Evolutionary conservation across 2,329 filamentous ascomycete species (phyloP).

Genomic region (Calonectria pauciramosa): DNA sequence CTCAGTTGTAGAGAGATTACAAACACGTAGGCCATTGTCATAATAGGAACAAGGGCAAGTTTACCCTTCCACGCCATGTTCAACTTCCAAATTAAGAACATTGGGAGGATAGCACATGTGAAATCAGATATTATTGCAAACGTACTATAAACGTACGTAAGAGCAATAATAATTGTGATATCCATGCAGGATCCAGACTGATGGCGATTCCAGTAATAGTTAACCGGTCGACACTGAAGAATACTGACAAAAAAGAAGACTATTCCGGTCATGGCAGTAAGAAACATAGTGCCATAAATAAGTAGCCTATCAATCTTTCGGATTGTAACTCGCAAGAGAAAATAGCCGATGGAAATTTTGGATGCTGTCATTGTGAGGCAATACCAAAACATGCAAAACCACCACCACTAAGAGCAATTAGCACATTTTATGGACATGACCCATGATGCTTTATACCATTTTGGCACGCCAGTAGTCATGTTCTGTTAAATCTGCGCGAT

Average conservation of each 20-base stretch:
- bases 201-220: conserved; percentile 56
- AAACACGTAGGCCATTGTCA: conserved; percentile 69
- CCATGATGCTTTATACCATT: conserved; percentile 44
- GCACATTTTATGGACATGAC: background rate
- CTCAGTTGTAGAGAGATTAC: conserved; percentile 26
- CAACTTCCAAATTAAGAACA: conserved; percentile 67
- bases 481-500: conserved; percentile 48
- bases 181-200: conserved; percentile 54
- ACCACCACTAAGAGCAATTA: conserved; percentile 49
- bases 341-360: conserved; percentile 59
- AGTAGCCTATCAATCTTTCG: conserved; percentile 51
- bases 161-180: conserved; percentile 61
- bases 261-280: conserved; percentile 53
- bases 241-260: conserved; percentile 58
- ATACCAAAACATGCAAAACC: conserved; percentile 56
- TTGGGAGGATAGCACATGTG: conserved; percentile 64
- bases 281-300: conserved; percentile 52
- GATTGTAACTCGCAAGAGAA: conserved; percentile 57
- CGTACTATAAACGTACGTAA: conserved; percentile 67
- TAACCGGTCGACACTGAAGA: conserved; percentile 57
- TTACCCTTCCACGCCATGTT: conserved; percentile 68
- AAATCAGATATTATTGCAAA: conserved; percentile 65
- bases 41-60: conserved; percentile 63
- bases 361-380: conserved; percentile 52
- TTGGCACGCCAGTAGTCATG: conserved; percentile 48